Base-by-base conservation (phyloP, 495 filamentous ascomycete genomes). In the Hypoxylon intermedium region DNA sequence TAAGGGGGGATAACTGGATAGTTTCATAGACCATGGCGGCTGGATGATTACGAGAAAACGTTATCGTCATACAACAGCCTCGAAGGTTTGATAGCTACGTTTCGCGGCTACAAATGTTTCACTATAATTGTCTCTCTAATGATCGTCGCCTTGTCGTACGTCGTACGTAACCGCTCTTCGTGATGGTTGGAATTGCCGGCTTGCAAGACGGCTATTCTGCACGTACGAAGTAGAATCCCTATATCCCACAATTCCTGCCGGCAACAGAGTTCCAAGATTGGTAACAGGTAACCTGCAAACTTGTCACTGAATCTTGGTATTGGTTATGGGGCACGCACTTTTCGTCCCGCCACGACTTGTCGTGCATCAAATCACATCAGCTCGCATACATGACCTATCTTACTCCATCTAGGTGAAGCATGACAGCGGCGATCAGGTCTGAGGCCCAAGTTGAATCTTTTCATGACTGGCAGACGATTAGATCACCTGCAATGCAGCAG, bases 231-330 rank as follows among this genome's bases (percentile, higher is more conserved):
- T 24, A 42, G 33, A 15, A 51, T 58, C 45, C 37, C 44, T 41
- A 37, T 50, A 24, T 45, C 34, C 47, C 41, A 42, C 48, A 36
- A 33, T n/a, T 37, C 18, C 53, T 43, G 53, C 42, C 53, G 23
- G 60, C 24, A 53, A 58, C 23, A 37, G 37, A 21, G 16, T 15
- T 36, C 18, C n/a, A n/a, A n/a, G n/a, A n/a, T n/a, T n/a, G n/a
- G n/a, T n/a, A n/a, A n/a, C n/a, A n/a, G n/a, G n/a, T n/a, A n/a
- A n/a, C n/a, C n/a, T n/a, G n/a, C n/a, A n/a, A n/a, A n/a, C n/a
- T n/a, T n/a, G n/a, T 47, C 33, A 54, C 36, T 16, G 26, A 43
- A 53, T 38, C 60, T 54, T 38, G 51, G 51, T 33, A 28, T 24
- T 46, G 6, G 18, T 11, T 50, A 36, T 58, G 47, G 40, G 26